phyloP scores from a whole-genome alignment of 805 yeast genomes.

The Hanseniaspora vineae region DNA sequence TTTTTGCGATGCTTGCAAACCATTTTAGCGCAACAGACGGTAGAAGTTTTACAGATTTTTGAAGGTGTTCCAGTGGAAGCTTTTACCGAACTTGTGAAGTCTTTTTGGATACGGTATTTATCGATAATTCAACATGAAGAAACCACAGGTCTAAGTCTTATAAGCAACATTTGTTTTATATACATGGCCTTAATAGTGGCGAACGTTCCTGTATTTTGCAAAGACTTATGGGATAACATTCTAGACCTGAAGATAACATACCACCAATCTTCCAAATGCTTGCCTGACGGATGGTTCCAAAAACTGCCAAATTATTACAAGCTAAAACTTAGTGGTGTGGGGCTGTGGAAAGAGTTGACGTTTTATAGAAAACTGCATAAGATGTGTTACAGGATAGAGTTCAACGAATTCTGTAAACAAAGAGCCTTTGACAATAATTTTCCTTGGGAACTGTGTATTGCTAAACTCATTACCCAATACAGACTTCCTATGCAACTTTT shows the following conservation, averaged over 20 bases:
- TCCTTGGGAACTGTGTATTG: background rate
- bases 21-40: slow-evolving; percentile 36
- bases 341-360: slow-evolving; percentile 28
- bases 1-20: slow-evolving; percentile 37
- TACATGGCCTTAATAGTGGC: slow-evolving; percentile 39
- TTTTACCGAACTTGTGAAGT: background rate
- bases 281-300: slow-evolving; percentile 28
- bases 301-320: slow-evolving; percentile 28
- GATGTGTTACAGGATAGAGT: slow-evolving; percentile 1
- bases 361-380: slow-evolving; percentile 21
- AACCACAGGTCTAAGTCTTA: slow-evolving; percentile 3
- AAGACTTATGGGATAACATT: slow-evolving; percentile 28
- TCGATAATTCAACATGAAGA: background rate
- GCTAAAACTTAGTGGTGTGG: slow-evolving; percentile 27
- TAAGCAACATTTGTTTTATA: slow-evolving; percentile 24
- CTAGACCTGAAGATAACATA: slow-evolving; percentile 14
- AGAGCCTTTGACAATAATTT: slow-evolving; percentile 2
- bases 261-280: slow-evolving; percentile 25
- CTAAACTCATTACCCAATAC: background rate
- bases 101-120: background rate
- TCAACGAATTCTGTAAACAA: slow-evolving; percentile 5
- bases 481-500: background rate
- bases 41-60: slow-evolving; percentile 8
- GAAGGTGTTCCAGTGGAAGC: background rate
- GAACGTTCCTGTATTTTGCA: slow-evolving; percentile 36